These are phyloP conservation scores for Picea sitchensis DNA, from an alignment of 75 land plant species.

Conservation along the genomic window DNA sequence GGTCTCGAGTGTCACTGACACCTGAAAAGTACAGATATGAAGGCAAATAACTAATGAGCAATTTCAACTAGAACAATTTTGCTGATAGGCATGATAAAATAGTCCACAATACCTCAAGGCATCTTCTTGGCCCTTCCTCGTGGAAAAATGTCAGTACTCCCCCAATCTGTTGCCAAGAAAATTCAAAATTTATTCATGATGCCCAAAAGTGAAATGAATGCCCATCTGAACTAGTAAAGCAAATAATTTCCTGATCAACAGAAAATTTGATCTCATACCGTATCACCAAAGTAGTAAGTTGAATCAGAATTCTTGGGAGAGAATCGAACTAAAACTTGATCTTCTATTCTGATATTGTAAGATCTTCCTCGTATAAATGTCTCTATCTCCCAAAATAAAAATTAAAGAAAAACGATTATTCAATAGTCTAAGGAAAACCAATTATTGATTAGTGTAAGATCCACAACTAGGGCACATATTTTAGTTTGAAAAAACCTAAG, in stretches of 20 bases:
- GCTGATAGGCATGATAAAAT: not conserved
- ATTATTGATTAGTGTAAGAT: not conserved
- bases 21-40: slow-evolving; percentile 36
- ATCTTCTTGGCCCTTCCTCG: slow-evolving; percentile 80
- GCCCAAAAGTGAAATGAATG: not conserved
- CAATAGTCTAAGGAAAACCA: not conserved
- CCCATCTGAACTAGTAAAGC: not conserved
- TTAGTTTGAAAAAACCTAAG: not conserved
- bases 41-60: not conserved
- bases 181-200: not conserved
- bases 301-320: slow-evolving; percentile 95
- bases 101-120: slow-evolving; percentile 78
- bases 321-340: slow-evolving; percentile 87
- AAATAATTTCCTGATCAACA: not conserved
- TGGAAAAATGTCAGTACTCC: slow-evolving; percentile 92
- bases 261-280: slow-evolving; percentile 33
- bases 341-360: slow-evolving; percentile 92
- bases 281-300: slow-evolving; percentile 85
- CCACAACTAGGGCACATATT: not conserved
- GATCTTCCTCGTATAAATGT: slow-evolving; percentile 80
- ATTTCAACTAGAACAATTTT: not conserved
- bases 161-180: slow-evolving; percentile 64
- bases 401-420: not conserved
- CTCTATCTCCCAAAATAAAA: slow-evolving; percentile 45
- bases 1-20: slow-evolving; percentile 80